Evolutionary conservation across 345 rosid species (phyloP).

Genomic region (Alliaria petiolata): DNA sequence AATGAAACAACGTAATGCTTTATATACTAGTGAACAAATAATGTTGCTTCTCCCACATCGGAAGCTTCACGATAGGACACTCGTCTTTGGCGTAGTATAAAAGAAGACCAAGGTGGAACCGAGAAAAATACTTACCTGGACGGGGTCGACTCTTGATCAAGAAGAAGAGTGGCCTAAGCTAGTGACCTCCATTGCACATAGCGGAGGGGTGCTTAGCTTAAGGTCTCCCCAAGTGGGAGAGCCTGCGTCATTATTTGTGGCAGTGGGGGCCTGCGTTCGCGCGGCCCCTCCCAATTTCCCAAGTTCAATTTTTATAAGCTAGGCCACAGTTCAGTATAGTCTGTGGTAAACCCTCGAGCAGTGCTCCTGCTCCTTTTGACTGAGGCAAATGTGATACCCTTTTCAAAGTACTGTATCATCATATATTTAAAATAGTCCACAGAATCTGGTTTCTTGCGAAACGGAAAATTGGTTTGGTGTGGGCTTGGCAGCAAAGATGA

Average conservation of each 20-base stretch:
- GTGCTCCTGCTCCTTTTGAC: no score
- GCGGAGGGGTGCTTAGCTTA: neutral
- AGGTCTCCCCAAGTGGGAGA: conserved; percentile 9
- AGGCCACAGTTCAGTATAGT: no score
- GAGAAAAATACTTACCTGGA: neutral
- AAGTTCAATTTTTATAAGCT: no score
- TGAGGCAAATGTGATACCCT: no score
- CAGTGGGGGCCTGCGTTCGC: conserved; percentile 9
- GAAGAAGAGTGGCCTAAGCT: conserved; percentile 8
- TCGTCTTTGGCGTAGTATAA: neutral
- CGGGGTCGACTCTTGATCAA: neutral
- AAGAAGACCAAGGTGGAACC: neutral
- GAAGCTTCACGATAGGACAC: neutral
- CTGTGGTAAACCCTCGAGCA: no score
- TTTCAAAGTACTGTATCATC: no score
- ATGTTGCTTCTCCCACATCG: neutral
- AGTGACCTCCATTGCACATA: neutral
- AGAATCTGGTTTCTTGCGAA: no score
- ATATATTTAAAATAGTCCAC: no score
- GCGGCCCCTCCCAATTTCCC: neutral
- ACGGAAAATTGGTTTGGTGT: no score
- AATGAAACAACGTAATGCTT: neutral
- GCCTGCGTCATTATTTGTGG: conserved; percentile 13
- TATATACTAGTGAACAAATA: neutral
- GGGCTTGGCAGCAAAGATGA: no score